These are phyloP conservation scores for Suillus fuscotomentosus DNA, from an alignment of 768 basidiomycete species.

Conservation along the genomic window DNA sequence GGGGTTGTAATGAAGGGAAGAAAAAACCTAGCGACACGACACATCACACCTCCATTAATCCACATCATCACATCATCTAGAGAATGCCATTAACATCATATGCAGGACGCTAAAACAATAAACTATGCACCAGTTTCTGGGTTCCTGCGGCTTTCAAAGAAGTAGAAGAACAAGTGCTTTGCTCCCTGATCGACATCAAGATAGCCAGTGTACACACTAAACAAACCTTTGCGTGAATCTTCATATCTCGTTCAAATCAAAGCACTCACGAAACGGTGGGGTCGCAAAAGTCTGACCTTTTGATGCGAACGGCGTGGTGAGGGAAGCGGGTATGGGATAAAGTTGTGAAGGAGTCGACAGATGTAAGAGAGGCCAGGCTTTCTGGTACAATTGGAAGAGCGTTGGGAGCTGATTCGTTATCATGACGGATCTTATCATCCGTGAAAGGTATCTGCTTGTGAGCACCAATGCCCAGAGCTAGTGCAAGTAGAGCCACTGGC, in stretches of 20 bases:
- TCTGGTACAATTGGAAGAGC: neutral
- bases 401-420: too few relatives aligned
- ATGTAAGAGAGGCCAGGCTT: conserved; percentile 24
- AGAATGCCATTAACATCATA: neutral
- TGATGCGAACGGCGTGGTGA: conserved; percentile 53
- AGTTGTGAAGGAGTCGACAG: conserved; percentile 33
- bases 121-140: conserved; percentile 35
- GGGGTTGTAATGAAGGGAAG: neutral
- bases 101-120: neutral
- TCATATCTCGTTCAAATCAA: neutral
- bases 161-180: conserved; percentile 56
- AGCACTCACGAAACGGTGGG: conserved; percentile 45
- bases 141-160: conserved; percentile 54
- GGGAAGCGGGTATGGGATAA: conserved; percentile 52
- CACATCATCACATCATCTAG: conserved; percentile 68
- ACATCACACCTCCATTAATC: conserved; percentile 59
- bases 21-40: neutral
- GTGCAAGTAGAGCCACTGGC: neutral
- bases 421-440: neutral
- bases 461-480: neutral
- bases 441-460: neutral
- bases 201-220: conserved; percentile 47
- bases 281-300: conserved; percentile 62
- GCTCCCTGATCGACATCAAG: conserved; percentile 48
- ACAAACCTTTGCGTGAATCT: neutral